Evolutionary conservation across 1,284 basidiomycete genomes (phyloP).

Genomic region (Ustilago loliicola): DNA sequence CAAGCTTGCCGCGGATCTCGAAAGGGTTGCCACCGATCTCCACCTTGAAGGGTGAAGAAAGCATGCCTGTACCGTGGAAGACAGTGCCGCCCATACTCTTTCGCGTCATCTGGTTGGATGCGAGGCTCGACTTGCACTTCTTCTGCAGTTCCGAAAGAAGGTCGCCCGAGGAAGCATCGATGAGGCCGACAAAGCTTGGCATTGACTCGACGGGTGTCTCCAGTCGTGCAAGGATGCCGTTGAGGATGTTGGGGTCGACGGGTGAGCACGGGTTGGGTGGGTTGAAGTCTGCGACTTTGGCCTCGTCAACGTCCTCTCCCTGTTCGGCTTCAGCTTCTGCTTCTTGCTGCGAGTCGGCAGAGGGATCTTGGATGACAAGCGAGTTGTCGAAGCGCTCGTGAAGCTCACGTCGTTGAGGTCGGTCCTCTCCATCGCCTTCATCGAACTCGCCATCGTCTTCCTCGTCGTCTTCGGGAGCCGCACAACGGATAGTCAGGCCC

Average conservation of each 20-base stretch:
- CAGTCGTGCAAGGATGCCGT: slow-evolving; percentile 77
- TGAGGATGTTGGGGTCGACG: slow-evolving; percentile 79
- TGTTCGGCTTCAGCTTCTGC: neutral
- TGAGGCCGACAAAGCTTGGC: slow-evolving; percentile 78
- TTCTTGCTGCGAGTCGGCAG: slow-evolving; percentile 5
- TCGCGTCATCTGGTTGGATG: slow-evolving; percentile 47
- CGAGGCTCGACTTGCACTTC: slow-evolving; percentile 70
- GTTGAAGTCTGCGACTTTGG: slow-evolving; percentile 5
- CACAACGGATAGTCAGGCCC: slow-evolving; percentile 41
- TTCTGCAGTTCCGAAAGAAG: slow-evolving; percentile 77
- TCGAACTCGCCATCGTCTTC: slow-evolving; percentile 25
- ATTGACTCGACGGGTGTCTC: slow-evolving; percentile 75
- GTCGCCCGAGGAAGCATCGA: slow-evolving; percentile 73
- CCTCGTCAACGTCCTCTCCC: neutral
- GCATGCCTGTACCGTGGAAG: slow-evolving; percentile 40
- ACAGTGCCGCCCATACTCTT: slow-evolving; percentile 66
- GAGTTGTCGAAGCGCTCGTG: slow-evolving; percentile 43
- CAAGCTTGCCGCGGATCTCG: slow-evolving; percentile 83
- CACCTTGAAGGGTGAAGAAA: slow-evolving; percentile 27
- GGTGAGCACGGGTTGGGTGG: slow-evolving; percentile 90
- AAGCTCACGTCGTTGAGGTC: slow-evolving; percentile 20
- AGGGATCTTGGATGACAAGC: slow-evolving; percentile 31
- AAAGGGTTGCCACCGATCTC: slow-evolving; percentile 31
- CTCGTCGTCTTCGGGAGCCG: slow-evolving; percentile 22
- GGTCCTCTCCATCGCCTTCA: slow-evolving; percentile 14